These are phyloP conservation scores for Dianthus caryophyllus DNA, from an alignment of 148 eudicot genomes.

Conservation along the genomic window DNA sequence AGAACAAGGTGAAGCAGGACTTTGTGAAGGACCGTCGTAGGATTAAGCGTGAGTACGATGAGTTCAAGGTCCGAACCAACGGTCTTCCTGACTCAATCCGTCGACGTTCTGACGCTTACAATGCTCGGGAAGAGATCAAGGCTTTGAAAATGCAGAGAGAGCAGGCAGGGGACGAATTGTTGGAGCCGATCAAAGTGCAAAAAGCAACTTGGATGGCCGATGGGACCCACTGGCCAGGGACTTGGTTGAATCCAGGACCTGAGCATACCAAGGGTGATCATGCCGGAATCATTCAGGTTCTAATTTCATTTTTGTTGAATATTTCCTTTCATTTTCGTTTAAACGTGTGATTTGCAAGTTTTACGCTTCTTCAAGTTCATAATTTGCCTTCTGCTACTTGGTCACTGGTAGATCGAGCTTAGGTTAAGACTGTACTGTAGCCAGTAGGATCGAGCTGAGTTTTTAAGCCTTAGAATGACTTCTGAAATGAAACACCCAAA, in stretches of 20 bases:
- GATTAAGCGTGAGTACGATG: slow-evolving; percentile 92
- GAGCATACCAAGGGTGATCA: slow-evolving; percentile 90
- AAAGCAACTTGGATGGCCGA: slow-evolving; percentile 97
- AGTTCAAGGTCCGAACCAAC: slow-evolving; percentile 84
- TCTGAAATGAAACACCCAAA: too few species aligned
- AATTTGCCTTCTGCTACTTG: too few species aligned
- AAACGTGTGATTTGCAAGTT: background rate
- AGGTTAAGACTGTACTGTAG: too few species aligned
- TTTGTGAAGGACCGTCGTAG: slow-evolving; percentile 92
- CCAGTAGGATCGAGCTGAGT: too few species aligned
- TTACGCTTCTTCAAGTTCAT: background rate
- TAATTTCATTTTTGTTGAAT: background rate
- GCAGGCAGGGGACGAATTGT: slow-evolving; percentile 45
- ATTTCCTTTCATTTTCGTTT: background rate
- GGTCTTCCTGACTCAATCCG: slow-evolving; percentile 89
- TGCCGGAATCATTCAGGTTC: slow-evolving; percentile 94
- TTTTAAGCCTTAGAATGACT: too few species aligned
- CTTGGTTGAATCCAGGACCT: slow-evolving; percentile 59
- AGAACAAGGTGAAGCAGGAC: slow-evolving; percentile 70
- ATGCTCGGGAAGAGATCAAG: slow-evolving; percentile 86
- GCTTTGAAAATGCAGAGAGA: slow-evolving; percentile 75
- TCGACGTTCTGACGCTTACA: slow-evolving; percentile 83
- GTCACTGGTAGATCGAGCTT: too few species aligned
- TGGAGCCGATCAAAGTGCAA: slow-evolving; percentile 56
- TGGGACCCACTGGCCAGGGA: slow-evolving; percentile 95